A percentile compares a stretch with the other conserved stretches of the same genome.
Conservation (phyloP, 2,329 filamentous ascomycete species). For the Fusarium haematococcum region DNA sequence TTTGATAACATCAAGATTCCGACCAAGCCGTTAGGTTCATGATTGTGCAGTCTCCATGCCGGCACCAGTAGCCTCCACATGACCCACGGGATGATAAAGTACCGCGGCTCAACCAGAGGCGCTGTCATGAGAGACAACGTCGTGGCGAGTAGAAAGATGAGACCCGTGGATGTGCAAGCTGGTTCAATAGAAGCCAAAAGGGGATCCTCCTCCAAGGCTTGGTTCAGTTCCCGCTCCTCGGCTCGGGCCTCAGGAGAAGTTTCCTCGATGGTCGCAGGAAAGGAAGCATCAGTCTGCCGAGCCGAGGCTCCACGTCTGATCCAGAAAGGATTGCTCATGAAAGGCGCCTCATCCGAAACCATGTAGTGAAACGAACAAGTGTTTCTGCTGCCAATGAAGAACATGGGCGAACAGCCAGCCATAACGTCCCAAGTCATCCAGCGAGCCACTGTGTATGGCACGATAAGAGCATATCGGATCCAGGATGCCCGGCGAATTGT, state of each 20-base stretch:
- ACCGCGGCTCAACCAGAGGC: conserved; percentile 92
- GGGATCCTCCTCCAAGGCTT: conserved; percentile 42
- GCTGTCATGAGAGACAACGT: conserved; percentile 85
- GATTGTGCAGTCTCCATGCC: conserved; percentile 51
- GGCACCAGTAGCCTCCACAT: conserved; percentile 89
- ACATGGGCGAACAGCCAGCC: conserved; percentile 54
- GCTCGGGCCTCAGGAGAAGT: conserved; percentile 12
- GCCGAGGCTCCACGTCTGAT: conserved; percentile 7
- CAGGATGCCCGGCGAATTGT: conserved; percentile 75
- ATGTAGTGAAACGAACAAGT: conserved; percentile 30
- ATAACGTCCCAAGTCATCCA: conserved; percentile 77
- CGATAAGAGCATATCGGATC: conserved; percentile 75
- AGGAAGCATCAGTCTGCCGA: conserved; percentile 20
- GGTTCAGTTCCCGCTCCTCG: conserved; percentile 8
- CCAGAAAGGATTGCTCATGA: conserved; percentile 47
- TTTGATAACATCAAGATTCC: conserved; percentile 1
- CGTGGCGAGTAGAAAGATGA: conserved; percentile 75
- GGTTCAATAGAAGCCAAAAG: conserved; percentile 45
- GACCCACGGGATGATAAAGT: conserved; percentile 96
- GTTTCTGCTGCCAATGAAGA: conserved; percentile 11
- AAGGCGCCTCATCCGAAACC: conserved; percentile 24
- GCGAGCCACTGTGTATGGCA: conserved; percentile 77
- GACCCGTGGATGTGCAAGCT: conserved; percentile 61
- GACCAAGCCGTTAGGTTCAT: conserved; percentile 10
- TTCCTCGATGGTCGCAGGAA: conserved; percentile 5